These are phyloP conservation scores for Saksenaea vasiformis DNA, from an alignment of 371 early-diverging fungal genomes.

Conservation along the genomic window DNA sequence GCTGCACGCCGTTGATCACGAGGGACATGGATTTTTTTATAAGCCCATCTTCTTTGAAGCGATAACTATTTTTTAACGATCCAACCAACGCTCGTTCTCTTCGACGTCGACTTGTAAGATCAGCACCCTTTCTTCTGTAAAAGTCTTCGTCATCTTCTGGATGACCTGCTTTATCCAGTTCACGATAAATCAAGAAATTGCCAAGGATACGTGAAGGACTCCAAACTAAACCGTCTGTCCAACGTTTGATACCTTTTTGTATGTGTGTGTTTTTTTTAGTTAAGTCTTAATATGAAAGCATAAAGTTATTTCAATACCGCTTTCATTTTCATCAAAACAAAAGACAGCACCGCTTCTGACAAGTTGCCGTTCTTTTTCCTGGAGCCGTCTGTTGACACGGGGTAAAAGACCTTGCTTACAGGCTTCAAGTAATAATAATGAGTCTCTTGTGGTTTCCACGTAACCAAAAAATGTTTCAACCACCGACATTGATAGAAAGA, in stretches of 20 bases:
- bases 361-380: conserved; percentile 58
- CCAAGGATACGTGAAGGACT: conserved; percentile 63
- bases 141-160: conserved; percentile 7
- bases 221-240: conserved; percentile 72
- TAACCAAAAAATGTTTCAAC: conserved; percentile 48
- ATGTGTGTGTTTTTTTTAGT: background rate
- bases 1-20: conserved; percentile 65
- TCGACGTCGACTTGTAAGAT: conserved; percentile 11
- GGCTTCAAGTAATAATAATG: conserved; percentile 69
- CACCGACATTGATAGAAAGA: conserved; percentile 8
- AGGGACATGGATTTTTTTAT: conserved; percentile 83
- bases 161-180: conserved; percentile 37
- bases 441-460: conserved; percentile 62
- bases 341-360: conserved; percentile 69
- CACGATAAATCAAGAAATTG: conserved; percentile 59
- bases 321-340: conserved; percentile 72
- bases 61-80: conserved; percentile 53
- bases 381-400: conserved; percentile 60
- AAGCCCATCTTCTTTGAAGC: conserved; percentile 74
- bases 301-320: too few species aligned
- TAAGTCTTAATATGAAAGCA: too few species aligned
- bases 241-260: conserved; percentile 55
- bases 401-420: conserved; percentile 57
- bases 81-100: conserved; percentile 50
- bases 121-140: conserved; percentile 2